Conservation (phyloP, 2,329 filamentous ascomycete species). For the Arthrobotrys megalospora region DNA sequence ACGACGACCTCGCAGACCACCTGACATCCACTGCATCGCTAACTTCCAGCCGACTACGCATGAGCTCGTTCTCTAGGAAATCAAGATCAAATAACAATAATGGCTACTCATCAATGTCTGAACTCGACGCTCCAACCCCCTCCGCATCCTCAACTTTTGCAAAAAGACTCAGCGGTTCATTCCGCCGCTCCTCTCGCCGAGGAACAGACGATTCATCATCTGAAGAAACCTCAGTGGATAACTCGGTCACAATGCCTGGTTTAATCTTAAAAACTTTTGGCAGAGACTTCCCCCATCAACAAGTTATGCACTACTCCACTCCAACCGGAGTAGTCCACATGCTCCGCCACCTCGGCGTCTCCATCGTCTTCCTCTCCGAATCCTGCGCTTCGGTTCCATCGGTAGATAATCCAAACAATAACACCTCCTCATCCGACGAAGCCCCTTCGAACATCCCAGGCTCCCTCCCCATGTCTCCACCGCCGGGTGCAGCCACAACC, state of each 20-base stretch:
- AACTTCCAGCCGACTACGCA: slow-evolving; percentile 54
- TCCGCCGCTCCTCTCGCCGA: slow-evolving; percentile 36
- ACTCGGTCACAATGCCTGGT: slow-evolving; percentile 45
- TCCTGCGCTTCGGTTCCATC: slow-evolving; percentile 49
- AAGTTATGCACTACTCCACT: slow-evolving; percentile 58
- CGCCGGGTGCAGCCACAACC: slow-evolving; percentile 24
- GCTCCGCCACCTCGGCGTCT: slow-evolving; percentile 48
- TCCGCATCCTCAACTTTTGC: slow-evolving; percentile 50
- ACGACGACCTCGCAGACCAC: slow-evolving; percentile 41
- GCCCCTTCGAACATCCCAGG: slow-evolving; percentile 33
- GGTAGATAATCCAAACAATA: slow-evolving; percentile 6
- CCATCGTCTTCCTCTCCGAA: slow-evolving; percentile 57
- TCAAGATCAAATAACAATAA: slow-evolving; percentile 31
- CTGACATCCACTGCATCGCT: slow-evolving; percentile 56
- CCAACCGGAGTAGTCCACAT: slow-evolving; percentile 56
- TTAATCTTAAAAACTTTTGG: slow-evolving; percentile 55
- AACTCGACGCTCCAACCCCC: slow-evolving; percentile 44
- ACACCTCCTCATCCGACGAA: slow-evolving; percentile 48
- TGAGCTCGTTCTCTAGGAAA: slow-evolving; percentile 60
- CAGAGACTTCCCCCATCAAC: slow-evolving; percentile 53
- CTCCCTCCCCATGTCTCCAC: slow-evolving; percentile 47
- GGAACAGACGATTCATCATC: slow-evolving; percentile 35
- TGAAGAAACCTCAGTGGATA: slow-evolving; percentile 55
- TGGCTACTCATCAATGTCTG: slow-evolving; percentile 54
- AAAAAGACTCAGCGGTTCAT: slow-evolving; percentile 40